Conservation (phyloP, 169 alveolate species). For the Cryptosporidium canis region DNA sequence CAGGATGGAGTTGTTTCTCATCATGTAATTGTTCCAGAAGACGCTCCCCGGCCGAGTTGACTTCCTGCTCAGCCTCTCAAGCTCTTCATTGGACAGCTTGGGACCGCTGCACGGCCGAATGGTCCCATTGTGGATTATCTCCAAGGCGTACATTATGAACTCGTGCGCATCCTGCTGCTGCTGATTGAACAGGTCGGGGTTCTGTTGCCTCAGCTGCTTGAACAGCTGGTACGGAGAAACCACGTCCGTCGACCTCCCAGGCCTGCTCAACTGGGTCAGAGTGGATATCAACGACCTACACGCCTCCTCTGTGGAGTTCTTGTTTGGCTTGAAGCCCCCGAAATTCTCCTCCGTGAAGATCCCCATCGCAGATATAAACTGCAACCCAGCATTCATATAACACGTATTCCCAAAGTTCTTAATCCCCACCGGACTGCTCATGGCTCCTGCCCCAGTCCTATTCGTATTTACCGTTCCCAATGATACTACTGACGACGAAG, state of each 20-base stretch:
- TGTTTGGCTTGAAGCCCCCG: constrained; percentile 12
- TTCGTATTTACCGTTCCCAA: constrained; percentile 41
- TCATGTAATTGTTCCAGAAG: constrained; percentile 52
- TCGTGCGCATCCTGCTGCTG: constrained; percentile 68
- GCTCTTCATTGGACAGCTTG: constrained; percentile 42
- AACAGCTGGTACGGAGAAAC: constrained; percentile 25
- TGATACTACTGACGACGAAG: neutral
- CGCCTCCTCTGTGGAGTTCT: constrained; percentile 32
- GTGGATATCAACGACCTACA: constrained; percentile 25
- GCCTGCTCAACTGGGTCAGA: neutral
- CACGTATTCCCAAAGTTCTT: constrained; percentile 73
- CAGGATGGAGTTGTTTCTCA: constrained; percentile 33
- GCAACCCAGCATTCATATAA: constrained; percentile 75
- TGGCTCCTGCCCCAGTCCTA: neutral
- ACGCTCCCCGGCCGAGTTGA: constrained; percentile 45
- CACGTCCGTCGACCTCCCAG: neutral
- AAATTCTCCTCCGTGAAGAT: constrained; percentile 46
- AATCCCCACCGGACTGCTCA: constrained; percentile 56
- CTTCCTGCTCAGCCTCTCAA: constrained; percentile 44
- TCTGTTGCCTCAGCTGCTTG: constrained; percentile 46
- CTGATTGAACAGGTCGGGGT: constrained; percentile 39
- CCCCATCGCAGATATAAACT: constrained; percentile 52
- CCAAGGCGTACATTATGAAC: constrained; percentile 50
- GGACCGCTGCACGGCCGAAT: neutral
- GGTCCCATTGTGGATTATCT: constrained; percentile 67